Conservation (phyloP, 2,329 filamentous ascomycete genomes). For the Neonectria punicea region DNA sequence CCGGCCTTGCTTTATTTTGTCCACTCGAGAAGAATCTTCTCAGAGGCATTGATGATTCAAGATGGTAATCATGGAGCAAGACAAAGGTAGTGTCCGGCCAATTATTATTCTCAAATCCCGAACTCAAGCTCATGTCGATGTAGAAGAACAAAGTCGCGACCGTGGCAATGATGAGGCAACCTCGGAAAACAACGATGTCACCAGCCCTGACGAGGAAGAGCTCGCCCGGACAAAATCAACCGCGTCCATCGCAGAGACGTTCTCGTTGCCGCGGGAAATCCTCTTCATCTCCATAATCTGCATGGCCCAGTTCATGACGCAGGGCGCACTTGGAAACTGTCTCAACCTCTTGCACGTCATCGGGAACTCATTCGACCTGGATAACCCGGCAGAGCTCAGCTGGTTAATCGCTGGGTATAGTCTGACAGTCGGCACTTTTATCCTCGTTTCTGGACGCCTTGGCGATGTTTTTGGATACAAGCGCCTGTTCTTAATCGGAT, state of each 20-base stretch:
- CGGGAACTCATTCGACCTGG: constrained; percentile 34
- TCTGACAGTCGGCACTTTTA: constrained; percentile 55
- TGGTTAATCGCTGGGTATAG: constrained; percentile 60
- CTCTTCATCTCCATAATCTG: constrained; percentile 36
- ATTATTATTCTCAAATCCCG: too few relatives aligned
- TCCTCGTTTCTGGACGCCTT: constrained; percentile 65
- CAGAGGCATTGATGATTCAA: neutral
- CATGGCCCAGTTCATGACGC: constrained; percentile 41
- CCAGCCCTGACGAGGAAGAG: constrained; percentile 8
- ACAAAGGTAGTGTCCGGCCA: too few relatives aligned
- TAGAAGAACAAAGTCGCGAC: neutral
- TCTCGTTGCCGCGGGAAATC: constrained; percentile 31
- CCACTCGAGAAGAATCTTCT: neutral
- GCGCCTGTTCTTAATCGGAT: constrained; percentile 62
- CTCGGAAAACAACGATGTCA: neutral
- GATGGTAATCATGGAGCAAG: neutral
- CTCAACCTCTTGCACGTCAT: constrained; percentile 38
- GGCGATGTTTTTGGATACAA: constrained; percentile 69
- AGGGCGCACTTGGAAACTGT: constrained; percentile 38
- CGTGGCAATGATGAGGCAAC: neutral
- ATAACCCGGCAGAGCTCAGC: constrained; percentile 34
- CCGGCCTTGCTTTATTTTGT: neutral
- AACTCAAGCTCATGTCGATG: neutral
- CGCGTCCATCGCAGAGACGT: constrained; percentile 36
- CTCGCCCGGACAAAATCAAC: constrained; percentile 34